Conservation (phyloP, 768 basidiomycete genomes). For the Calvatia gigantea region DNA sequence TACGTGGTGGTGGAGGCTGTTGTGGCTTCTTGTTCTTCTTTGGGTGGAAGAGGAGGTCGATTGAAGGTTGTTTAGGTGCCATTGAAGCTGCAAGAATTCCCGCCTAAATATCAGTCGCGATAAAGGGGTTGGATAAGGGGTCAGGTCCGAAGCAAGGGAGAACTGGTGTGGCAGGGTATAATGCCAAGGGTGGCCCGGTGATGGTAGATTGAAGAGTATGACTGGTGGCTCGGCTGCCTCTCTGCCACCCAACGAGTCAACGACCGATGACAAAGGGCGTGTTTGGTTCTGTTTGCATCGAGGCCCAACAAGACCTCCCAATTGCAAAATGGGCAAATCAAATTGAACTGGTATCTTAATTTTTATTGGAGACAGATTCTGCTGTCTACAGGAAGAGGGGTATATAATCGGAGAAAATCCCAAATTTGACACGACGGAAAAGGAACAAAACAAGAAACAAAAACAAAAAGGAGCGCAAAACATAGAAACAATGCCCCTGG, state of each 20-base stretch:
- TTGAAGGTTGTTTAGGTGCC: conserved; percentile 38
- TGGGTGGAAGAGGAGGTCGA: conserved; percentile 61
- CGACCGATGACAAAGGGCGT: neutral
- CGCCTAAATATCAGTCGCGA: neutral
- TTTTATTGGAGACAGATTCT: neutral
- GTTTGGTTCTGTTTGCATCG: conserved; percentile 3
- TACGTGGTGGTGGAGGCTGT: conserved; percentile 34
- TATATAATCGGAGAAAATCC: neutral
- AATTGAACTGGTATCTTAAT: neutral
- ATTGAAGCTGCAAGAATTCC: conserved; percentile 21
- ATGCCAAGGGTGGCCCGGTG: neutral
- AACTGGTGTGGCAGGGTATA: neutral
- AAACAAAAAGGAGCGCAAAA: neutral
- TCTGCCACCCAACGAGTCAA: neutral
- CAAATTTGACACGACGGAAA: neutral
- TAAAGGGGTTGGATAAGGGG: neutral
- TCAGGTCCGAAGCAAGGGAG: neutral
- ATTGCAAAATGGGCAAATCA: no score
- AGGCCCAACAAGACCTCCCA: no score
- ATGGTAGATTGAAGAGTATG: neutral
- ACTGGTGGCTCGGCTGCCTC: neutral
- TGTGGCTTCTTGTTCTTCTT: conserved; percentile 50
- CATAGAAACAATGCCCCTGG: neutral
- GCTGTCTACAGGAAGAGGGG: no score
- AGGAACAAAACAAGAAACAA: neutral